These are phyloP conservation scores for Pythium sp. DNA, from an alignment of 352 stramenopile genomes.

Conservation along the genomic window DNA sequence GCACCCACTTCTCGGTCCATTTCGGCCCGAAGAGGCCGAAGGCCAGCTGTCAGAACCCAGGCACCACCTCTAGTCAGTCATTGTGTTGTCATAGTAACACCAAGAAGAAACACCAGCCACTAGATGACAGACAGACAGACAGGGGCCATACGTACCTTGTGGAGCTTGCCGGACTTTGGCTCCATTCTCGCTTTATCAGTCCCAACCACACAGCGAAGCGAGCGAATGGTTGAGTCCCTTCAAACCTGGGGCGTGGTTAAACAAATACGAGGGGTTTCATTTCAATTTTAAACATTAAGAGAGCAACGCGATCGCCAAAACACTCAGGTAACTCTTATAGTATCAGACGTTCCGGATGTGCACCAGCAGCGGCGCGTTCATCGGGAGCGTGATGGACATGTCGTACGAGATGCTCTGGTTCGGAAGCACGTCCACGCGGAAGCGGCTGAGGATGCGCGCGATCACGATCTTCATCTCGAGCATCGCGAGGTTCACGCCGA, in stretches of 20 bases:
- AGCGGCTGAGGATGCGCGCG: slow-evolving; percentile 29
- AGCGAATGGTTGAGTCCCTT: not conserved
- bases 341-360: not conserved
- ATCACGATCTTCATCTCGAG: slow-evolving; percentile 48
- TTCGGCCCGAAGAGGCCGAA: slow-evolving; percentile 60
- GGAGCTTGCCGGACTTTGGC: slow-evolving; percentile 64
- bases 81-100: not conserved
- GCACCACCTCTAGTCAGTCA: not conserved
- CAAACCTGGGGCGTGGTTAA: not conserved
- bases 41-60: slow-evolving; percentile 16
- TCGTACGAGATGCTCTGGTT: slow-evolving; percentile 19
- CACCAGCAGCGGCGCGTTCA: slow-evolving; percentile 14
- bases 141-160: slow-evolving; percentile 43
- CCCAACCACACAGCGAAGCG: not conserved
- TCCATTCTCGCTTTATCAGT: slow-evolving; percentile 25
- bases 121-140: slow-evolving; percentile 27
- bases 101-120: not conserved
- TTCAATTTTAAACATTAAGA: not conserved
- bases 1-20: slow-evolving; percentile 83
- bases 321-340: not conserved
- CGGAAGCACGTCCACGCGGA: slow-evolving; percentile 25
- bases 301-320: not conserved
- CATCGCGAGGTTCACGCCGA: slow-evolving; percentile 19
- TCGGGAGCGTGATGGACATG: slow-evolving; percentile 21
- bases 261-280: not conserved